Evolutionary conservation across 2,329 filamentous ascomycete genomes (phyloP).

Genomic region (Trichoderma guizhouense): DNA sequence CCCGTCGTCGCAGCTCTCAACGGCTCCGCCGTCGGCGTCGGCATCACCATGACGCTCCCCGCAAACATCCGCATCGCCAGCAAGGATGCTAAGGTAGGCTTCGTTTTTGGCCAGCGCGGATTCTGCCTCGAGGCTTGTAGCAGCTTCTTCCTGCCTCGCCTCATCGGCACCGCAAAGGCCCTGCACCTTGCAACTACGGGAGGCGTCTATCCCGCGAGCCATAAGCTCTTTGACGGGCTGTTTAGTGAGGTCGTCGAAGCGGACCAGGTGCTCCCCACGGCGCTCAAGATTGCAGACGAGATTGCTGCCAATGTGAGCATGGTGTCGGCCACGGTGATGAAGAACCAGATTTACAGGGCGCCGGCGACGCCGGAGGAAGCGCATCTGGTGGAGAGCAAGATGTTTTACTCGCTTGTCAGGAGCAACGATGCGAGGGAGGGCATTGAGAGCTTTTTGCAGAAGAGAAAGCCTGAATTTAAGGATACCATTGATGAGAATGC

Average conservation of each 20-base stretch:
- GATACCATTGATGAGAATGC: constrained; percentile 59
- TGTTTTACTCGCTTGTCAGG: constrained; percentile 60
- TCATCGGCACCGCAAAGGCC: constrained; percentile 63
- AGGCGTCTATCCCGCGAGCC: constrained; percentile 50
- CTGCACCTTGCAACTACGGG: constrained; percentile 67
- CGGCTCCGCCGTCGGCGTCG: constrained; percentile 57
- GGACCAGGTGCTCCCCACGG: constrained; percentile 60
- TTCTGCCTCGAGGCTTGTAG: constrained; percentile 70
- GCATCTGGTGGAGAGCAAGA: constrained; percentile 64
- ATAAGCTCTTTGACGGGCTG: constrained; percentile 54
- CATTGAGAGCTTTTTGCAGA: constrained; percentile 66
- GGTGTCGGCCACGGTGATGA: constrained; percentile 64
- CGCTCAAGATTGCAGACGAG: constrained; percentile 63
- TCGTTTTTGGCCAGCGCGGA: constrained; percentile 69
- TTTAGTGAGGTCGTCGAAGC: constrained; percentile 64
- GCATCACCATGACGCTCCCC: constrained; percentile 60
- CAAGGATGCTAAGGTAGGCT: constrained; percentile 62
- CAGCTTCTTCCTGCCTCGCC: constrained; percentile 67
- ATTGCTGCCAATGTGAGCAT: constrained; percentile 63
- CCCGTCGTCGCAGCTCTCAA: constrained; percentile 58
- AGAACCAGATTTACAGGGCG: constrained; percentile 65
- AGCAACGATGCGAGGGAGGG: constrained; percentile 63
- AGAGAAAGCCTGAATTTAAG: constrained; percentile 60
- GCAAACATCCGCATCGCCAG: constrained; percentile 53
- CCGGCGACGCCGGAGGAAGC: constrained; percentile 61